Conservation (phyloP, 495 filamentous ascomycete species). For the Acidomyces sp. region DNA sequence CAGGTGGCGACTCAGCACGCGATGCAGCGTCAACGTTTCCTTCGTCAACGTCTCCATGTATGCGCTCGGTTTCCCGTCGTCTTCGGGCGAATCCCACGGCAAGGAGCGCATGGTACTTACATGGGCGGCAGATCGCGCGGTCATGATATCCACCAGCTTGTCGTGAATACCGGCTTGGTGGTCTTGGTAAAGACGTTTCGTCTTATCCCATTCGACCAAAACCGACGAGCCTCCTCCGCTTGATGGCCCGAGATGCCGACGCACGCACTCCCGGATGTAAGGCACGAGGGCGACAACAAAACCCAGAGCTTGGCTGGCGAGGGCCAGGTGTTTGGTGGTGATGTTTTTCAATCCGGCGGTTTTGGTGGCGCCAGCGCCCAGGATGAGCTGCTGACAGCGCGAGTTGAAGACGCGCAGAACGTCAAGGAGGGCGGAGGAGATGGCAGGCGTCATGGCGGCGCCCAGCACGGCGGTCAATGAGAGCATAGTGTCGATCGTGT, state of each 20-base stretch:
- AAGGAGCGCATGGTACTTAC: constrained; percentile 52
- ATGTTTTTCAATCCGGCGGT: constrained; percentile 94
- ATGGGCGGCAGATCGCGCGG: constrained; percentile 55
- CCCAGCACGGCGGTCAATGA: constrained; percentile 73
- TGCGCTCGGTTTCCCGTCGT: constrained; percentile 37
- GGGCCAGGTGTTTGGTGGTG: constrained; percentile 85
- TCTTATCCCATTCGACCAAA: constrained; percentile 87
- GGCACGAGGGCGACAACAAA: constrained; percentile 82
- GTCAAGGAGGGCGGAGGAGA: constrained; percentile 56
- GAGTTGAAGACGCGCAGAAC: constrained; percentile 88
- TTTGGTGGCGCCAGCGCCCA: constrained; percentile 81
- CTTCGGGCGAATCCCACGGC: constrained; percentile 39
- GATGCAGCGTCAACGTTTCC: constrained; percentile 77
- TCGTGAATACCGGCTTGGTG: constrained; percentile 89
- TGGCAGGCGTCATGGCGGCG: constrained; percentile 73
- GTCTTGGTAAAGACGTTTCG: constrained; percentile 76
- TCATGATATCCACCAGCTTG: constrained; percentile 95
- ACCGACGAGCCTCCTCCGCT: constrained; percentile 23
- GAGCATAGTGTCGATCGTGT: constrained; percentile 68
- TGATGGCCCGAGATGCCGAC: constrained; percentile 47
- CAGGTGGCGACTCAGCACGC: constrained; percentile 74
- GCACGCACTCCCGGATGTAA: constrained; percentile 79
- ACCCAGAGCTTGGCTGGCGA: constrained; percentile 78
- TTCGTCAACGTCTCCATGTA: constrained; percentile 90
- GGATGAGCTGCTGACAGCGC: constrained; percentile 80